Base-by-base conservation (phyloP, 805 yeast genomes). In the Barnettozyma sp. region DNA sequence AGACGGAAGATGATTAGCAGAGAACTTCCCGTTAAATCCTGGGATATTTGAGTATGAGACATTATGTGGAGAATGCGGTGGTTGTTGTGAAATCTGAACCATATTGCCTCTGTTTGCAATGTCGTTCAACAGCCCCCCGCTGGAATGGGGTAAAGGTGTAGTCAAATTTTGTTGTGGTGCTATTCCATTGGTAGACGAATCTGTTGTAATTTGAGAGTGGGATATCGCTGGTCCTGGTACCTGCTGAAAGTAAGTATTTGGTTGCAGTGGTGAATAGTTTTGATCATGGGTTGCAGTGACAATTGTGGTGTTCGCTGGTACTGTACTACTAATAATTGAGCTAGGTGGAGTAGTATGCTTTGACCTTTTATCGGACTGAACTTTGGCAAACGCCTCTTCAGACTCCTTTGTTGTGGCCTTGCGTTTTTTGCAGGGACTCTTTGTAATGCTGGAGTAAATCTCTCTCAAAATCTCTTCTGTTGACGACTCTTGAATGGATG, bases 391-490 rank as follows among this genome's bases (percentile, higher is more conserved):
- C 12, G 31, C 27, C 15, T 24, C 39, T 30, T 43, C 48, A n/a
- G 44, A 19, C 22, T 43, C 49, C 38, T 42, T 46, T 1, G 48
- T 28, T 1, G 52, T 43, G 26, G 44, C 42, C 14, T 45, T 50
- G n/a, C 50, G 42, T 34, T 50, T 52, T 1, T 48, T 33, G 16
- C 56, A 52, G 10, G 54, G 55, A 29, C 44, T 49, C 21, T 42
- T 45, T 4, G 38, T 36, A 18, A 52, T 52, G 7, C 45, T 41
- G 14, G 36, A 27, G 36, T 52, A 52, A 6, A 52, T 43, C 31
- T 50, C 56, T n/a, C 39, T 22, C 5, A 52, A 30, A 7, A 52
- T 40, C 3, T 42, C 41, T 11, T 44, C 44, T 2, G 55, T 47
- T 4, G 41, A n/a, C 23, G 41, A 33, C 9, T 48, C 50, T 32